phyloP scores from a whole-genome alignment of 2,329 filamentous ascomycete species.

The Cladosporium sp. region DNA sequence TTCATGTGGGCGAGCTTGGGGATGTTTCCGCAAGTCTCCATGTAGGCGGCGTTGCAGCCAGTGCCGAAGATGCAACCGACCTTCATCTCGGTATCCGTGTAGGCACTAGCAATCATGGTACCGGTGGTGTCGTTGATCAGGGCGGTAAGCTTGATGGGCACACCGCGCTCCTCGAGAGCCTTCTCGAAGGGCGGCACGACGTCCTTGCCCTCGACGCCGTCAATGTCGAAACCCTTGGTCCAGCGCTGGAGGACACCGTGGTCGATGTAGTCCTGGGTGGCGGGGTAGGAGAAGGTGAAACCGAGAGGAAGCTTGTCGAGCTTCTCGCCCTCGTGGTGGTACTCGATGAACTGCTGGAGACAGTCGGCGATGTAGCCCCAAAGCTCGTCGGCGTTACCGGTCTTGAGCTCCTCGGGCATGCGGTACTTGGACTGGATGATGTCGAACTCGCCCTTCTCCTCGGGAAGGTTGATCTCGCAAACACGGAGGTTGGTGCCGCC shows the following conservation, averaged over 20 bases:
- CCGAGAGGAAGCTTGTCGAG: slow-evolving; percentile 71
- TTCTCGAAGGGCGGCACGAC: slow-evolving; percentile 84
- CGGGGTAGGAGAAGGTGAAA: slow-evolving; percentile 96
- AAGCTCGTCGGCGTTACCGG: slow-evolving; percentile 74
- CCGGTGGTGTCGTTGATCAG: slow-evolving; percentile 98
- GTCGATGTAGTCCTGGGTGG: slow-evolving; percentile 88
- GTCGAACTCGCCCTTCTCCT: slow-evolving; percentile 85
- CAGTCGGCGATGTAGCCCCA: slow-evolving; percentile 97
- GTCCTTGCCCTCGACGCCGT: slow-evolving; percentile 84
- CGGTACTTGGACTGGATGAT: slow-evolving; percentile 96
- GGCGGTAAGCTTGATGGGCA: slow-evolving; percentile 88
- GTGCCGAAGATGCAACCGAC: slow-evolving; percentile 99
- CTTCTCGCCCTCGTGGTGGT: slow-evolving; percentile 68
- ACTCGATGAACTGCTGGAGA: slow-evolving; percentile 82
- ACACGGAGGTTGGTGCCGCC: slow-evolving; percentile 94
- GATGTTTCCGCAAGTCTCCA: slow-evolving; percentile 87
- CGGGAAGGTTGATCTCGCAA: slow-evolving; percentile 84
- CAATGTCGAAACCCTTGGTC: slow-evolving; percentile 97
- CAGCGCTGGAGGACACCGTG: slow-evolving; percentile 89
- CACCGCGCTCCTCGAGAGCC: slow-evolving; percentile 69
- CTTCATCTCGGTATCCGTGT: slow-evolving; percentile 89
- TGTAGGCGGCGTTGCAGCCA: slow-evolving; percentile 96
- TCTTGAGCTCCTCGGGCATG: slow-evolving; percentile 90
- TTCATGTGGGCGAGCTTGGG: slow-evolving; percentile 93
- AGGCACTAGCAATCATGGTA: slow-evolving; percentile 91